These are phyloP conservation scores for Cantharellus cinnabarinus DNA, from an alignment of 768 basidiomycete species.

Conservation along the genomic window DNA sequence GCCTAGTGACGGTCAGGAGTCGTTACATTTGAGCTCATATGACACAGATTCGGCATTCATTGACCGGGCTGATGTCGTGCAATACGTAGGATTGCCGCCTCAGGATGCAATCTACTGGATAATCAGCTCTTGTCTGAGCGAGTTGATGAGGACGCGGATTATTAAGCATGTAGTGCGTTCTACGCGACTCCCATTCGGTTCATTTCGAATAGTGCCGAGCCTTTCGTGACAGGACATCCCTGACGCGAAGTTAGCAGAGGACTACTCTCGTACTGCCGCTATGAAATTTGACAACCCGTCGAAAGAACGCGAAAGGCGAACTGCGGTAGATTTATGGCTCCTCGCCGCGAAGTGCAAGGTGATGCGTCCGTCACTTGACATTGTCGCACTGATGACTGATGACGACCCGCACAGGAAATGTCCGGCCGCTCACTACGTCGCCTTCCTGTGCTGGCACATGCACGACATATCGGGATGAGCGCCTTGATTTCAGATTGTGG, in stretches of 20 bases:
- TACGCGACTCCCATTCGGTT: slow-evolving; percentile 14
- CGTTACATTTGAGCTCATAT: background rate
- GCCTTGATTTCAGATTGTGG: background rate
- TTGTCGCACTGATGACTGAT: background rate
- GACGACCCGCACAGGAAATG: slow-evolving; percentile 30
- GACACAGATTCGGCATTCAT: slow-evolving; percentile 75
- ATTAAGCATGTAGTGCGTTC: slow-evolving; percentile 32
- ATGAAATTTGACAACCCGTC: background rate
- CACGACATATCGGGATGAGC: slow-evolving; percentile 37
- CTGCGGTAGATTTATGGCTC: slow-evolving; percentile 36
- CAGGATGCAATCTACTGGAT: slow-evolving; percentile 89
- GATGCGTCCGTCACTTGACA: slow-evolving; percentile 14
- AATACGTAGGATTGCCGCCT: slow-evolving; percentile 82
- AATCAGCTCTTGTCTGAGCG: slow-evolving; percentile 55
- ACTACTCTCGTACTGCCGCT: background rate
- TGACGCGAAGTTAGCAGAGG: background rate
- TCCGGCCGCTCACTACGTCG: slow-evolving; percentile 83
- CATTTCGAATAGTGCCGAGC: background rate
- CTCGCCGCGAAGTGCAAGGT: slow-evolving; percentile 71
- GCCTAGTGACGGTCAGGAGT: slow-evolving; percentile 6
- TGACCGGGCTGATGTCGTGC: slow-evolving; percentile 91
- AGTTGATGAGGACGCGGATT: slow-evolving; percentile 58
- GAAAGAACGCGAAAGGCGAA: slow-evolving; percentile 27
- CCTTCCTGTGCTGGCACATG: slow-evolving; percentile 84
- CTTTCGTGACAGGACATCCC: background rate